Base-by-base conservation (phyloP, 2,329 filamentous ascomycete genomes). In the Aspergillaceae sp. region DNA sequence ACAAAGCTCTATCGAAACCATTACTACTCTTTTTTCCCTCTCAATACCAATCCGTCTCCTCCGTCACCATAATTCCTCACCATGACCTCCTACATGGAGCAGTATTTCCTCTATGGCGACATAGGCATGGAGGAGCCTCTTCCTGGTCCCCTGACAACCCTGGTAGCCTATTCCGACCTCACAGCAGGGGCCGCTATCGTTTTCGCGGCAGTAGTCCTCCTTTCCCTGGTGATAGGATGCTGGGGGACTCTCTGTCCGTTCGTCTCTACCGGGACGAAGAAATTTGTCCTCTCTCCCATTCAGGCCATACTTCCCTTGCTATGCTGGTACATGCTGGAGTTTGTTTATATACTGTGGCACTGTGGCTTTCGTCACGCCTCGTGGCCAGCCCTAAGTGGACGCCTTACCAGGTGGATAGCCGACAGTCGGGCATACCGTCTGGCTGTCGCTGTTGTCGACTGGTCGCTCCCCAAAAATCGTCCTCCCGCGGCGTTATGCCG, bases 81-180 rank as follows among this genome's bases (percentile, higher is more conserved):
- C 27, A 57, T 56, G 55, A 46, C 48, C 9, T 48, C 51, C 32
- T 34, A 43, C 9, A 5, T 32, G 3, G 51, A 55, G n/a, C 51
- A 55, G 37, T 5, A 47, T 7, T 51, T 52, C 34, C 37, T 55
- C 9, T 54, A 46, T 34, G 54, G 52, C 7, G 44, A 48, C 6
- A 45, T 44, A 5, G 35, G 27, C 10, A 38, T 11, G 26, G 45
- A 46, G 9, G 5, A 40, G 5, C 36, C 36, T 28, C 26, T 38
- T 8, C 36, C 36, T 8, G 36, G 27, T 6, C 5, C 7, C 10
- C 19, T 38, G 11, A 38, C 26, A 8, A 42, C 36, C 11, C 11
- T 46, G n/a, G 4, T 51, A 8, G 40, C 38, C 11, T 33, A 45
- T 5, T 27, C 48, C 9, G 52, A 56, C 37, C 32, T 53, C 10